Conservation (phyloP, 2,329 filamentous ascomycete genomes). For the Colletotrichum horii region DNA sequence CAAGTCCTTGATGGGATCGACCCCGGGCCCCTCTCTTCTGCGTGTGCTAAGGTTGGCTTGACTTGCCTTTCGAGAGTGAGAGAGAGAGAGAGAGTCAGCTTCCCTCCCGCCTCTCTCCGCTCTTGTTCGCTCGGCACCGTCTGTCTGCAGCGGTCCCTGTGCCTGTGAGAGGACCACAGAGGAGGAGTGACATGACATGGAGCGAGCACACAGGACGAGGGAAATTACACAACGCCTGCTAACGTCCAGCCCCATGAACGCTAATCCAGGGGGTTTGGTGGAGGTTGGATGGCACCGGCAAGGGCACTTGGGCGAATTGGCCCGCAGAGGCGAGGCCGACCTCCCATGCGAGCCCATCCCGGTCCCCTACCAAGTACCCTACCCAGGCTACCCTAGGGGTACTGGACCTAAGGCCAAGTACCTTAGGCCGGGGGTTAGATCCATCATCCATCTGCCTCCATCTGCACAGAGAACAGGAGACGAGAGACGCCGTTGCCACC, state of each 20-base stretch:
- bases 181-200: constrained; percentile 8
- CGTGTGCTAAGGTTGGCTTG: not conserved
- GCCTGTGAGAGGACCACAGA: not conserved
- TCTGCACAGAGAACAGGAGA: constrained; percentile 1
- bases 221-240: constrained; percentile 22
- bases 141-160: not conserved
- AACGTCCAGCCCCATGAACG: constrained; percentile 17
- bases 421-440: constrained; percentile 9
- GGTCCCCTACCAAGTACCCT: too few species aligned
- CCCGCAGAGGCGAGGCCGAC: constrained; percentile 6
- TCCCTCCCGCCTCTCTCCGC: constrained; percentile 1
- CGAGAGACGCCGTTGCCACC: constrained; percentile 10
- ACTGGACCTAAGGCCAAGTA: too few species aligned
- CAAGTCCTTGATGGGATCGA: constrained; percentile 11
- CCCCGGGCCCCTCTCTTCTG: constrained; percentile 17
- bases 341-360: not conserved
- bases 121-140: not conserved
- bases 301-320: constrained; percentile 10
- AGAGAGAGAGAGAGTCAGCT: constrained; percentile 25
- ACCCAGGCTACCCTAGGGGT: not conserved
- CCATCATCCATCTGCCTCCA: not conserved
- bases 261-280: constrained; percentile 24
- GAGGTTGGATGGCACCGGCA: constrained; percentile 19
- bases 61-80: not conserved
- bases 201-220: constrained; percentile 2